Conservation (phyloP, 1,139 yeast genomes). For the Protomyces macrosporus region DNA sequence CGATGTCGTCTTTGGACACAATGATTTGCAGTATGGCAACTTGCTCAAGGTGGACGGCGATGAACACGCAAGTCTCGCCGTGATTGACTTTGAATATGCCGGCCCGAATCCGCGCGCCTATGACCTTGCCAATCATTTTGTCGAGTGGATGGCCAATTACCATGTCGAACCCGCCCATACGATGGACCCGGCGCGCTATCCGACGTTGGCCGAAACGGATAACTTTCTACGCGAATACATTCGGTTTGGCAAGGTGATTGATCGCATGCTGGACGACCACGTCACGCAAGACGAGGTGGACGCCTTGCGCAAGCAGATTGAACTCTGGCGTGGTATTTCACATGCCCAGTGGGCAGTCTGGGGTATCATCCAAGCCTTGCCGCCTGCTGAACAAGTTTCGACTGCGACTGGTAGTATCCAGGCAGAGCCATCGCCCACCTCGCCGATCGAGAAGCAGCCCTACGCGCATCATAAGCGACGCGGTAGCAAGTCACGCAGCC, state of each 20-base stretch:
- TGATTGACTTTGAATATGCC: constrained; percentile 92
- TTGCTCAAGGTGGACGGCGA: constrained; percentile 46
- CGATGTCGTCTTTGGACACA: constrained; percentile 47
- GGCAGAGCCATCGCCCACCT: constrained; percentile 4
- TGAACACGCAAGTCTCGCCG: constrained; percentile 75
- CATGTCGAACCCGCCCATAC: constrained; percentile 62
- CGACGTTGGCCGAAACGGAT: constrained; percentile 60
- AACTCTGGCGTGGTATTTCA: constrained; percentile 76
- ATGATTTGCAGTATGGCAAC: constrained; percentile 95
- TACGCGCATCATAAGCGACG: background rate
- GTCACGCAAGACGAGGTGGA: constrained; percentile 52
- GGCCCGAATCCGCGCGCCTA: constrained; percentile 89
- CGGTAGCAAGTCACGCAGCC: background rate
- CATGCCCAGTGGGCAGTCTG: constrained; percentile 81
- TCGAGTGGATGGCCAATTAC: constrained; percentile 97
- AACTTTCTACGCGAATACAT: constrained; percentile 43
- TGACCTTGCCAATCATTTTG: constrained; percentile 81
- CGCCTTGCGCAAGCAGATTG: constrained; percentile 56
- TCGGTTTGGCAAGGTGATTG: constrained; percentile 6
- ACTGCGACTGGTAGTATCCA: background rate
- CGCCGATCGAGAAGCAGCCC: background rate
- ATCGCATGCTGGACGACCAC: constrained; percentile 35
- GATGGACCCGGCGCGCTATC: constrained; percentile 55
- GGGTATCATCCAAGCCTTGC: constrained; percentile 68
- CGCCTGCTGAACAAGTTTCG: background rate